phyloP scores from a whole-genome alignment of 208 protist species.

The Leishmania tarentolae region DNA sequence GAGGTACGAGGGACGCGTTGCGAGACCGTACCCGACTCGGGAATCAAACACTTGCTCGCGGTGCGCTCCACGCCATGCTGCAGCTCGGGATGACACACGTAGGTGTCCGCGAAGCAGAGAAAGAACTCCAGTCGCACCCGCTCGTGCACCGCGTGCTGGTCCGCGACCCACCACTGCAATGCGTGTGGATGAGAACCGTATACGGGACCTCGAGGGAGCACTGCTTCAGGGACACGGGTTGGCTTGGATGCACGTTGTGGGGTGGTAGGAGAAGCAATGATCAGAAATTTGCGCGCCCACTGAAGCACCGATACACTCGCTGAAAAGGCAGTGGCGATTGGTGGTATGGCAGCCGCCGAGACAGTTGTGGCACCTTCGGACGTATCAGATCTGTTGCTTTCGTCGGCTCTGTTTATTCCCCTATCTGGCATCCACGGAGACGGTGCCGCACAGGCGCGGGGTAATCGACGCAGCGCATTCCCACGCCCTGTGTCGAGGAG shows the following conservation, averaged over 20 bases:
- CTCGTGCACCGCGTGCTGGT: conserved; percentile 86
- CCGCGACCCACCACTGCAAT: conserved; percentile 43
- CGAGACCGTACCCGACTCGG: neutral
- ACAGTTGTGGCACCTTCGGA: neutral
- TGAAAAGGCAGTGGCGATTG: neutral
- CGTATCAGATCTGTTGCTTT: neutral
- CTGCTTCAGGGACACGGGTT: neutral
- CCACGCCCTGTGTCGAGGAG: conserved; percentile 34
- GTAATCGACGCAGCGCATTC: conserved; percentile 24
- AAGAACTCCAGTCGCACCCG: conserved; percentile 78
- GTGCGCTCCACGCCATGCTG: neutral
- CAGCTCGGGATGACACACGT: conserved; percentile 43
- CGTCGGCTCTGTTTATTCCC: neutral
- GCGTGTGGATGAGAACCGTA: conserved; percentile 7
- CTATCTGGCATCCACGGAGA: conserved; percentile 16
- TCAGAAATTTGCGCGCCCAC: conserved; percentile 44
- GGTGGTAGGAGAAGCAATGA: conserved; percentile 12
- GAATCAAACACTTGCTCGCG: neutral
- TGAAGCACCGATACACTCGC: conserved; percentile 13
- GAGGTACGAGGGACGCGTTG: neutral
- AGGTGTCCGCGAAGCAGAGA: conserved; percentile 68
- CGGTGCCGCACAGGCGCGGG: conserved; percentile 23
- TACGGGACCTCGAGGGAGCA: neutral
- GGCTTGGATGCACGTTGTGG: neutral
- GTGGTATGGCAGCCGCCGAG: neutral